phyloP scores from a whole-genome alignment of 306 rosid genomes.

The Lathyrus oleraceus region DNA sequence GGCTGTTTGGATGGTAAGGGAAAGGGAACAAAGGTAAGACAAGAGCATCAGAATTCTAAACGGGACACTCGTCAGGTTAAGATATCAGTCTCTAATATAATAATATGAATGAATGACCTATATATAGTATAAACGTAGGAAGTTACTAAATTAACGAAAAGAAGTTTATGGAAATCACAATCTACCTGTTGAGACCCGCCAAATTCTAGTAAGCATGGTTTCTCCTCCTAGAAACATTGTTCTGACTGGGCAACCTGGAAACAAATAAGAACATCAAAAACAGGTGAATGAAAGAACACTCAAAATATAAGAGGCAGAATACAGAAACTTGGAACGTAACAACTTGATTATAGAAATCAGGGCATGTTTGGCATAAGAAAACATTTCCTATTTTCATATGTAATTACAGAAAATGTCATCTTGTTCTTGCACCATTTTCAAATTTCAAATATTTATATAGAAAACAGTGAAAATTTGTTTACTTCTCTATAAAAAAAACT shows the following conservation, averaged over 20 bases:
- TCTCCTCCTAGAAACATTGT: conserved; percentile 53
- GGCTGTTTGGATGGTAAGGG: conserved; percentile 98
- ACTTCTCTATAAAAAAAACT: neutral
- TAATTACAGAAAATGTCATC: neutral
- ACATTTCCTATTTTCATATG: neutral
- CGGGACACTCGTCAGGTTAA: conserved; percentile 79
- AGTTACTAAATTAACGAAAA: conserved; percentile 43
- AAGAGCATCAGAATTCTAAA: conserved; percentile 83
- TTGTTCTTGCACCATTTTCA: neutral
- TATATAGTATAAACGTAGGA: conserved; percentile 40
- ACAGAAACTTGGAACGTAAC: conserved; percentile 2
- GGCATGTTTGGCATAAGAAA: neutral
- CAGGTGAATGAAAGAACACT: conserved; percentile 25
- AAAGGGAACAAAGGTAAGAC: conserved; percentile 90
- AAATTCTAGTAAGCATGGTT: conserved; percentile 52
- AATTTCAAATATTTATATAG: neutral
- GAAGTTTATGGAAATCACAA: conserved; percentile 33
- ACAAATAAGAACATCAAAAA: conserved; percentile 30
- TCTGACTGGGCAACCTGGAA: conserved; percentile 52
- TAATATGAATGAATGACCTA: conserved; percentile 44
- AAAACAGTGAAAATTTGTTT: neutral
- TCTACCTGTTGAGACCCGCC: conserved; percentile 44
- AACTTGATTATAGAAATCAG: conserved; percentile 9
- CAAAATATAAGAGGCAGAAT: conserved; percentile 14
- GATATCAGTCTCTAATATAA: conserved; percentile 59